Evolutionary conservation across 2,329 filamentous ascomycete genomes (phyloP), one percentile per base, ranked within the genome.

Genomic region (Aspergillus thermomutatus): DNA sequence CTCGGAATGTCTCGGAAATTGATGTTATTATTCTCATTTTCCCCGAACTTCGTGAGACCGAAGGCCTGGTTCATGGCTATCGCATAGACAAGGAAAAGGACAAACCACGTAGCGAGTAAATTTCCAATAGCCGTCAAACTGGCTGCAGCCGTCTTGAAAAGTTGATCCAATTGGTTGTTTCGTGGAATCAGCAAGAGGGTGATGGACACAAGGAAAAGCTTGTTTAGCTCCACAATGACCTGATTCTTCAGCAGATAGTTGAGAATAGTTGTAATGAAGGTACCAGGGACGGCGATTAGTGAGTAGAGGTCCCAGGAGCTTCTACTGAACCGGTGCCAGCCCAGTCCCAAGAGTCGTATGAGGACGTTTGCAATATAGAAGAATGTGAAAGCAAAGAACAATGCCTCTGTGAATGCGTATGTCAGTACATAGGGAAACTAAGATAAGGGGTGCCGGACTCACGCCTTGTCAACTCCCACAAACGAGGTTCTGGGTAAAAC

Each of bases 301-400:
- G 92, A 92, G 72, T 92, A 99, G 1, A 99, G 69, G 71, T 99
- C 94, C 94, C 94, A 99, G 0, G 93, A 93, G 71, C 93, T 97
- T 69, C 88, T 87, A 26, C 92, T 85, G 71, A 97, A 99, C 47
- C 94, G 86, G 55, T 88, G 84, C 94, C 94, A 99, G 1, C 92
- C 92, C 26, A 97, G 83, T 11, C 94, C 94, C 57, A 92, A 77
- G 57, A 99, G 86, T 25, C 94, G 89, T 57, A 99, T 88, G 31
- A 86, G 72, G 49, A 96, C 86, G 70, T 99, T 97, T 57, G 82
- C 81, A 57, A 91, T 83, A 74, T 96, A 97, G 59, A 95, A 82
- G 21, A 94, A 73, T 2, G 88, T 94, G 69, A 97, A 91, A 27
- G 81, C 70, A 40, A 97, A 82, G 75, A 97, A 97, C 11, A 96